Conservation (phyloP, 2,329 filamentous ascomycete species). For the Dothiorella sarmentorum region DNA sequence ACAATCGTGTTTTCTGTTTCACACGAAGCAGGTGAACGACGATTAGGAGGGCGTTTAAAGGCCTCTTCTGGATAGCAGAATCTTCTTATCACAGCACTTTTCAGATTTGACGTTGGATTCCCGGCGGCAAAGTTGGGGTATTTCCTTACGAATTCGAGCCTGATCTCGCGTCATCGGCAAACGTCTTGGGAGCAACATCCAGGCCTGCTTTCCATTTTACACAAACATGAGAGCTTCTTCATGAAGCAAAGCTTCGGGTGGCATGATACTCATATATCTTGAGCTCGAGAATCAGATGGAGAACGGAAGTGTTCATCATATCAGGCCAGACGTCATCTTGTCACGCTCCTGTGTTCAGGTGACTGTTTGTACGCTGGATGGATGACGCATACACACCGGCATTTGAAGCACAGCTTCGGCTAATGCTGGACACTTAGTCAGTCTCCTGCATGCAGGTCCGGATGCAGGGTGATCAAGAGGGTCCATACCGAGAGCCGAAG, state of each 20-base stretch:
- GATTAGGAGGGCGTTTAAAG: too few relatives aligned
- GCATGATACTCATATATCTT: too few relatives aligned
- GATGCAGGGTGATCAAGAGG: background rate
- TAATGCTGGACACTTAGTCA: background rate
- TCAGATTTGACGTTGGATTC: background rate
- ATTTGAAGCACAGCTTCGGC: background rate
- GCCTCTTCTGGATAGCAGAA: background rate
- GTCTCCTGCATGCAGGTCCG: background rate
- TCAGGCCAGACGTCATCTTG: too few relatives aligned
- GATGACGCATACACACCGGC: background rate
- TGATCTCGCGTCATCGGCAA: conserved; percentile 5
- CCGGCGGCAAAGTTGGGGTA: background rate
- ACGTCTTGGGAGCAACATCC: background rate
- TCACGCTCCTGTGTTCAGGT: too few relatives aligned
- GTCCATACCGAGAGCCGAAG: background rate
- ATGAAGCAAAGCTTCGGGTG: too few relatives aligned
- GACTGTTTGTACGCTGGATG: background rate
- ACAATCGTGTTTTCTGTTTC: background rate
- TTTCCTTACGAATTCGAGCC: background rate
- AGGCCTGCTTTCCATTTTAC: background rate
- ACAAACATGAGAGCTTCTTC: too few relatives aligned
- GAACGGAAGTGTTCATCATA: too few relatives aligned
- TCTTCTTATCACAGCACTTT: background rate
- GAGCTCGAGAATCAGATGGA: too few relatives aligned
- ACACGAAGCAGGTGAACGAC: background rate